Evolutionary conservation across 164 flowering plant species (phyloP).

Genomic region (Kingdonia uniflora): DNA sequence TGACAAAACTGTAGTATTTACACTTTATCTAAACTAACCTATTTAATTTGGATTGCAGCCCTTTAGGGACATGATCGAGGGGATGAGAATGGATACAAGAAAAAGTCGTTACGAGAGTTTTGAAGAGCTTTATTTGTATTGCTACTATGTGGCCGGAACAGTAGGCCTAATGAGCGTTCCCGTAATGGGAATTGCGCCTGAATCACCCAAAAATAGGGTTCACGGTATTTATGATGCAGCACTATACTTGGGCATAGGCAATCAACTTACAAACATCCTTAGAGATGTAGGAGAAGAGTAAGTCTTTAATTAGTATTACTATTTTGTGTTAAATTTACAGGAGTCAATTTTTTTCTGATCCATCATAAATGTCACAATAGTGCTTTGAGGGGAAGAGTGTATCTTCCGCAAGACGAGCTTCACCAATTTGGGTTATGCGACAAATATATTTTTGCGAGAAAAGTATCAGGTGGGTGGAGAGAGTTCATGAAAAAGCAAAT

Average conservation of each 20-base stretch:
- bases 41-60: slow-evolving; percentile 36
- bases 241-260: slow-evolving; percentile 54
- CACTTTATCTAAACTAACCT: too few species aligned
- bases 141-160: slow-evolving; percentile 80
- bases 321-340: neutral
- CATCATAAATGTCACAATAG: slow-evolving; percentile 19
- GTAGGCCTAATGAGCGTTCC: slow-evolving; percentile 81
- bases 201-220: slow-evolving; percentile 21
- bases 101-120: slow-evolving; percentile 52
- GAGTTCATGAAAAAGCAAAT: slow-evolving; percentile 78
- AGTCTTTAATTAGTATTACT: slow-evolving; percentile 11
- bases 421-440: slow-evolving; percentile 53
- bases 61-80: slow-evolving; percentile 72
- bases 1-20: too few species aligned
- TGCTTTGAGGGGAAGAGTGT: slow-evolving; percentile 66
- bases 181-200: slow-evolving; percentile 64
- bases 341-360: too few species aligned
- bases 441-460: slow-evolving; percentile 47
- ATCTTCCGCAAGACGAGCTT: slow-evolving; percentile 85
- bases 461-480: slow-evolving; percentile 48
- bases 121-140: slow-evolving; percentile 64
- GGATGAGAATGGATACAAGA: slow-evolving; percentile 71
- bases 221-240: slow-evolving; percentile 47
- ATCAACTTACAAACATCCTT: slow-evolving; percentile 76
- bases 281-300: slow-evolving; percentile 88